Conservation (phyloP, 2,329 filamentous ascomycete species). For the Claviceps pusilla region DNA sequence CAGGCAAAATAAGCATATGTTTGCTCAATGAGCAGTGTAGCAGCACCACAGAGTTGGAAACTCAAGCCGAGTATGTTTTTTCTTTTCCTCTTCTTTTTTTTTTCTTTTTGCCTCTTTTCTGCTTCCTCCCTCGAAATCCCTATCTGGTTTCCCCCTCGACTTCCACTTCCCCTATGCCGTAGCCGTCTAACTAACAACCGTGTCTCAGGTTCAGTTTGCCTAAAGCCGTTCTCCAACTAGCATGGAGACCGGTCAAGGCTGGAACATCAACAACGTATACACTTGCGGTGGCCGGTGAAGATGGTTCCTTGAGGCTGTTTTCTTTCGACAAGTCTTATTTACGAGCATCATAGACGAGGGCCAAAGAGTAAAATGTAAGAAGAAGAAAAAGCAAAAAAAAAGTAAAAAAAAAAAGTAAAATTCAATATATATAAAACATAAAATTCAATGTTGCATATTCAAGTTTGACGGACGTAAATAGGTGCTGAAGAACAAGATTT, state of each 20-base stretch:
- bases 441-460: too few species aligned
- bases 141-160: neutral
- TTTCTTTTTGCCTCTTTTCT: neutral
- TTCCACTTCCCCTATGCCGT: rapidly evolving
- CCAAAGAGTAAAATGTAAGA: too few species aligned
- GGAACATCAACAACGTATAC: slow-evolving; percentile 18
- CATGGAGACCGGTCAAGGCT: slow-evolving; percentile 45
- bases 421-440: too few species aligned
- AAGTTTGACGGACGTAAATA: too few species aligned
- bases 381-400: neutral
- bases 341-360: neutral
- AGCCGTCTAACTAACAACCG: slow-evolving; percentile 6
- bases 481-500: too few species aligned
- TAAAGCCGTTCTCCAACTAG: slow-evolving; percentile 50
- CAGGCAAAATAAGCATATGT: slow-evolving; percentile 31
- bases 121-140: neutral
- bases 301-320: slow-evolving; percentile 45
- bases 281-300: slow-evolving; percentile 43
- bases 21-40: slow-evolving; percentile 25
- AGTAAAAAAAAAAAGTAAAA: neutral
- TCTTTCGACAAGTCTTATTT: slow-evolving; percentile 21
- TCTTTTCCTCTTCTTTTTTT: neutral
- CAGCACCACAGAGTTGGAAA: slow-evolving; percentile 20
- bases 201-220: slow-evolving; percentile 30
- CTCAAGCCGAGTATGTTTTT: slow-evolving; percentile 25